Evolutionary conservation across 176 grass and related monocot species (phyloP), one percentile per base, ranked within the genome.

Genomic region (Raddia guianensis): DNA sequence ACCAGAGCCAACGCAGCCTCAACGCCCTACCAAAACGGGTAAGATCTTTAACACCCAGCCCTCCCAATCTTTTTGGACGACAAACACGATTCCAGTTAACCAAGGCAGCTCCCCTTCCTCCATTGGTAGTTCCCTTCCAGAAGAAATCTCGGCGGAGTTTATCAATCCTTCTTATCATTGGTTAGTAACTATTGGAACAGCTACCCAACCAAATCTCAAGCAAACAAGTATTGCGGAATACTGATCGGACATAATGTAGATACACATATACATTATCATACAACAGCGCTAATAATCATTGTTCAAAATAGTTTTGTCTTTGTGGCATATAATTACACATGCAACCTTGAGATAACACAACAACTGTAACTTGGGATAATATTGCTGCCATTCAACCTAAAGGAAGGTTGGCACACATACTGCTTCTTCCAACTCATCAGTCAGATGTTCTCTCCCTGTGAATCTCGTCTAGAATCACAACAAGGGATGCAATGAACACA

Each of bases 381-480:
- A 69, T 60, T 7, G 10, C 18, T 13, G 1, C 0, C 0, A 12
- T 34, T 1, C 4, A 56, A 57, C 73, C 9, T 20, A 9, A 34
- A 15, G 34, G 14, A 20, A 49, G 52, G 14, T 70, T 21, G 19
- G 13, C 34, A 54, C 46, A 0, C 0, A 1, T 9, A 34, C 5
- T 33, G 2, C 5, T 56, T 48, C 15, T 50, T 53, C 1, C 5
- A 55, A 3, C 43, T 35, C 59, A 44, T 59, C 46, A 40, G 0
- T 75, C 76, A 2, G 4, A 21, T 12, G 53, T 14, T 19, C 13
- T 5, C 12, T 87, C 81, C 76, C 81, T 84, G 43, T 97, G 86
- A 76, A 93, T 79, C 68, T 87, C 88, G 62, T 97, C 91, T 5
- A 93, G 88, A 72, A 97, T 91, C 46, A 91, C 86, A 46, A 97